phyloP scores from a whole-genome alignment of 169 alveolate species.

The Cryptosporidium viatorum region DNA sequence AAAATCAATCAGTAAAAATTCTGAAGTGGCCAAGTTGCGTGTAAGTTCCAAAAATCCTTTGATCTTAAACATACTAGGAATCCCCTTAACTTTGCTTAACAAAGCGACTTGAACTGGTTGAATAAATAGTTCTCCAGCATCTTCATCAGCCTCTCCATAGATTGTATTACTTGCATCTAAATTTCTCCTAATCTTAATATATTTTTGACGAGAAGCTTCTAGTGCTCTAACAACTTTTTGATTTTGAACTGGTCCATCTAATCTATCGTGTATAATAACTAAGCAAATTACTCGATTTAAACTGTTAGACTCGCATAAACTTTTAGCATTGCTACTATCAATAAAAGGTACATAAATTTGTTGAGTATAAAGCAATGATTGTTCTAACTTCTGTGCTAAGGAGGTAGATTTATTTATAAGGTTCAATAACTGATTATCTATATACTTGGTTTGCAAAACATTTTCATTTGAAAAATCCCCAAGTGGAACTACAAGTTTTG shows the following conservation, averaged over 20 bases:
- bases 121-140: slow-evolving; percentile 38
- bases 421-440: background rate
- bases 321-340: slow-evolving; percentile 29
- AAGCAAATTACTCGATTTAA: slow-evolving; percentile 39
- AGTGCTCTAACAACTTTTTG: background rate
- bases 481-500: slow-evolving; percentile 33
- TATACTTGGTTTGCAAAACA: background rate
- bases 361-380: slow-evolving; percentile 21
- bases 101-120: slow-evolving; percentile 40
- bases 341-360: slow-evolving; percentile 47
- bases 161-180: background rate
- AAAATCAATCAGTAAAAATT: slow-evolving; percentile 26
- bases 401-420: background rate
- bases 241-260: background rate
- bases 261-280: slow-evolving; percentile 25
- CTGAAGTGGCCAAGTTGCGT: background rate
- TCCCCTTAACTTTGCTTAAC: background rate
- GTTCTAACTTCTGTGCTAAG: slow-evolving; percentile 15
- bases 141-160: background rate
- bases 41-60: slow-evolving; percentile 47
- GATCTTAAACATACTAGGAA: slow-evolving; percentile 38
- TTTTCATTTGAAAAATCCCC: slow-evolving; percentile 15
- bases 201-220: slow-evolving; percentile 4
- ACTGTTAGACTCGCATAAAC: slow-evolving; percentile 59
- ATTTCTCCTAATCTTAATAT: slow-evolving; percentile 1